phyloP scores from a whole-genome alignment of 495 filamentous ascomycete species.

The Oleoguttula mirabilis region DNA sequence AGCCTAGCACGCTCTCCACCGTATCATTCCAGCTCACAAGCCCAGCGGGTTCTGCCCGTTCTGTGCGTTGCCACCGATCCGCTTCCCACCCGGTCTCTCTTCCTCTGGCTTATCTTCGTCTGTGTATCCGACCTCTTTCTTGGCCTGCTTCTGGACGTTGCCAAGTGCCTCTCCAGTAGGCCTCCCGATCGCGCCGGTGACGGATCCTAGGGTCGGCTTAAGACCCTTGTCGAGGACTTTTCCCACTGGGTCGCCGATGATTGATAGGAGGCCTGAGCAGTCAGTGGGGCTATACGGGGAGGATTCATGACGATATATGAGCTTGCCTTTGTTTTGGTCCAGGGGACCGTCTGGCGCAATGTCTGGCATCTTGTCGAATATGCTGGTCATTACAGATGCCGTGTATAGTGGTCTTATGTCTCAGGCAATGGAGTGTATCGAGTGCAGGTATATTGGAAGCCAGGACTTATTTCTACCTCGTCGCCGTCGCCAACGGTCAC shows the following conservation, averaged over 20 bases:
- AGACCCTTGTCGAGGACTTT: constrained; percentile 21
- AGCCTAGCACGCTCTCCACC: too few species aligned
- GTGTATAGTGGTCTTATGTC: too few species aligned
- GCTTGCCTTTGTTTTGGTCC: neutral
- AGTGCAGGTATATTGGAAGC: too few species aligned
- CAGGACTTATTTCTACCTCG: too few species aligned
- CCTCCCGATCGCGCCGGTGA: constrained; percentile 5
- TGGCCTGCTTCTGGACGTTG: constrained; percentile 4
- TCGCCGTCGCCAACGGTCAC: too few species aligned
- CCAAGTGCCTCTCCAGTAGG: constrained; percentile 7
- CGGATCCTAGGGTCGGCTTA: constrained; percentile 10
- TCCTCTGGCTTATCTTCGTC: neutral
- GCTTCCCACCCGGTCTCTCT: constrained; percentile 13
- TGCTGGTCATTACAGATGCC: neutral
- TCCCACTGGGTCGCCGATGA: constrained; percentile 14
- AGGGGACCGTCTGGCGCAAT: constrained; percentile 5
- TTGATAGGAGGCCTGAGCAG: constrained; percentile 16
- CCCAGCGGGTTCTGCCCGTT: constrained; percentile 16
- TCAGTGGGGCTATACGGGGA: neutral
- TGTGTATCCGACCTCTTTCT: constrained; percentile 1
- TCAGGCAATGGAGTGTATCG: too few species aligned
- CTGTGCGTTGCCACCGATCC: constrained; percentile 16
- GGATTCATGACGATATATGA: neutral
- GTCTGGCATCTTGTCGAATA: constrained; percentile 1
- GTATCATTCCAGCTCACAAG: too few species aligned